These are phyloP conservation scores for Pestalotiopsis sp. DNA, from an alignment of 2,329 filamentous ascomycete genomes.

Conservation along the genomic window DNA sequence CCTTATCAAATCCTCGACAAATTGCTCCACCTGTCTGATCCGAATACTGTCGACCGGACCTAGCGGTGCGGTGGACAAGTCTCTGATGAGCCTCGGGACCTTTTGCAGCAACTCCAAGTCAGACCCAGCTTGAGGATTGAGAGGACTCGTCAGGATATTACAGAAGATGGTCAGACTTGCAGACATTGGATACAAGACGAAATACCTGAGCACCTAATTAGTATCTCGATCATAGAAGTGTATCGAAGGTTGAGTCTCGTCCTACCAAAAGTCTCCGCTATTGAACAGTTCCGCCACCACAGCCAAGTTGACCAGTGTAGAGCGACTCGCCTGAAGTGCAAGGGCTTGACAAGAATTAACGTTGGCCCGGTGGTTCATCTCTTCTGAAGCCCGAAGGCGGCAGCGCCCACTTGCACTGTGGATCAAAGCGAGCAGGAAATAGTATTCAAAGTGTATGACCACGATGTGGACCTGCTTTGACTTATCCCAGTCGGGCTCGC, in stretches of 20 bases:
- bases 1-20: constrained; percentile 38
- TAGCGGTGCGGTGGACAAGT: constrained; percentile 34
- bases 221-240: constrained; percentile 17
- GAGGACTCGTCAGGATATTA: constrained; percentile 52
- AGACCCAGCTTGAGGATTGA: constrained; percentile 40
- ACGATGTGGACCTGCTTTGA: constrained; percentile 49
- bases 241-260: constrained; percentile 2
- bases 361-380: constrained; percentile 39
- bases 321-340: constrained; percentile 44
- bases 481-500: constrained; percentile 17
- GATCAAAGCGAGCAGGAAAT: constrained; percentile 57
- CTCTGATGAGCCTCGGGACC: constrained; percentile 45
- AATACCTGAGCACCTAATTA: constrained; percentile 40
- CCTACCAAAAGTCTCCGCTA: constrained; percentile 53
- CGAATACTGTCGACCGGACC: constrained; percentile 36
- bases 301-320: constrained; percentile 18
- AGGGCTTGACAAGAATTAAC: constrained; percentile 55
- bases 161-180: constrained; percentile 58
- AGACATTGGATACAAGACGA: constrained; percentile 59
- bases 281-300: constrained; percentile 43
- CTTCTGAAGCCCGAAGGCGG: constrained; percentile 36
- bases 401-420: constrained; percentile 58
- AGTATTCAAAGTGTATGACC: constrained; percentile 55
- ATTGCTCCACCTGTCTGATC: constrained; percentile 39
- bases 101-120: constrained; percentile 50